Evolutionary conservation across 2,329 filamentous ascomycete species (phyloP), one percentile per base, ranked within the genome.

Genomic region (Eurotiales sp.): DNA sequence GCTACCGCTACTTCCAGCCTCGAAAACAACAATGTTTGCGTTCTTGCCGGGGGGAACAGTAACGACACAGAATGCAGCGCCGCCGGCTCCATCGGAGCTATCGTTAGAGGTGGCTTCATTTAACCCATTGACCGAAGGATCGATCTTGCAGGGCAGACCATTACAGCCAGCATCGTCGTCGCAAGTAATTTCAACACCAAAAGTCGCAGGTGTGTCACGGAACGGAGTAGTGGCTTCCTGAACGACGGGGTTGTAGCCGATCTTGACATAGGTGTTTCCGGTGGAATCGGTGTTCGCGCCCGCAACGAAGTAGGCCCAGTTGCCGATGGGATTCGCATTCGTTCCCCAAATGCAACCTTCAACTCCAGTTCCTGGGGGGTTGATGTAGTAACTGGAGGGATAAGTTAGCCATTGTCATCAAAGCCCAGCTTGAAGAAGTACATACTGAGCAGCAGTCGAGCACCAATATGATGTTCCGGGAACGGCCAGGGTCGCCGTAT

Each of bases 191-290:
- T 82, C 82, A 49, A 90, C 67, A 56, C 86, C 87, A 58, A 81
- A 91, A 5, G 72, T 76, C 6, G 87, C 87, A 56, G 79, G 77
- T 17, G 72, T 77, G 57, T 76, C 72, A 42, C 76, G 75, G 62
- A 88, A 75, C 46, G 56, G 80, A 70, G 60, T 76, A 61, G 70
- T 58, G 12, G 68, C 59, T 59, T 84, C 76, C 29, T 78, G 77
- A 69, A 82, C 91, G 55, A 88, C 86, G 21, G 88, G 88, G 68
- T 91, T 91, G 78, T 84, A 87, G 50, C 83, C 87, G 47, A 91
- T 75, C 73, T 89, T 90, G 60, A 89, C 78, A 64, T 80, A 91
- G 1, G 87, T 90, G 55, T 80, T 70, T 46, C 87, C 88, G 46
- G 69, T 75, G 42, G 63, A 59, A 58, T 84, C 83, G 14, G 83